Evolutionary conservation across 129 eudicot genomes (phyloP), one percentile per base, ranked within the genome.

Genomic region (Tagetes patula): DNA sequence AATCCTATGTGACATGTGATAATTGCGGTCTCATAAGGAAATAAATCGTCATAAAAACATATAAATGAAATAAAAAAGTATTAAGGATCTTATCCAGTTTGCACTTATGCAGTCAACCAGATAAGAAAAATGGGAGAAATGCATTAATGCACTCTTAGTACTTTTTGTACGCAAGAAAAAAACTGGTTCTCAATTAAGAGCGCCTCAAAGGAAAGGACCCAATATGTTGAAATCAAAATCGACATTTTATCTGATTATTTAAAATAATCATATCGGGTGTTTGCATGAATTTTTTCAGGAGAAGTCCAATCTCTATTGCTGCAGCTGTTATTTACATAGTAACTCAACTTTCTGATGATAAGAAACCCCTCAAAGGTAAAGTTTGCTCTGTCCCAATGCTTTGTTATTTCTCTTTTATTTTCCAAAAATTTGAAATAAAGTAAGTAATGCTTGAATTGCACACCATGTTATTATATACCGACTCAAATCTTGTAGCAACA

Each of bases 261-360:
- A 20, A 33, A 30, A 46, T 47, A 20, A n/a, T 34, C n/a, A 47
- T 43, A 4, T 34, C 30, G 40, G 55, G 45, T 39, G 1, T 59
- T 37, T 10, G n/a, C 65, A 31, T 67, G 41, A 53, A 13, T 62
- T 63, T 13, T 77, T 49, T 63, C 87, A 90, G 95, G 97, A 88
- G 91, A 84, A 91, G 89, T 69, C 91, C 93, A 72, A 91, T 86
- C 66, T 91, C 96, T 39, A 87, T 89, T 62, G 97, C 97, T 37
- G 96, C 97, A 33, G 96, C 94, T 52, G 87, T 92, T 68, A 92
- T 92, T 36, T 92, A 85, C 49, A 87, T 89, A 58, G 83, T 92
- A 46, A 89, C 89, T 58, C 90, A 90, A 70, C 89, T 89, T 69
- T 89, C 87, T 1, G 88, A 90, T 27, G 93, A 88, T 31, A 91